These are phyloP conservation scores for Ramaria sp. DNA, from an alignment of 768 basidiomycete species.

Conservation along the genomic window DNA sequence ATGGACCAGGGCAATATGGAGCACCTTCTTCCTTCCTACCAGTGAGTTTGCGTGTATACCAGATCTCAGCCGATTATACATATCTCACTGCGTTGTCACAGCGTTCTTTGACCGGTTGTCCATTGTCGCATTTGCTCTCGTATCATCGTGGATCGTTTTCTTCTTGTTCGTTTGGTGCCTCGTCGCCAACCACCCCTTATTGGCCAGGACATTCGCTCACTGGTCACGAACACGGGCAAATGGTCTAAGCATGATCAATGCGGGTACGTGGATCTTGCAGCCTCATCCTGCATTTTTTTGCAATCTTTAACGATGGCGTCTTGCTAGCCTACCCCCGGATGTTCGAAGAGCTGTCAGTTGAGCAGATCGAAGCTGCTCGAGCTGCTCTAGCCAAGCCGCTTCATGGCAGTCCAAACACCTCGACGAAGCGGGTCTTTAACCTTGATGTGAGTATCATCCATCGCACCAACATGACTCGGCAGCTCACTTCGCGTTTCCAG, in stretches of 20 bases:
- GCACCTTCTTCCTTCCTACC: constrained; percentile 11
- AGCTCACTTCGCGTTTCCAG: background rate
- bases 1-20: constrained; percentile 12
- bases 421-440: constrained; percentile 13
- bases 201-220: constrained; percentile 10
- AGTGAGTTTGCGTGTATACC: constrained; percentile 10
- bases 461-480: background rate
- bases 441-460: constrained; percentile 10
- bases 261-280: constrained; percentile 1
- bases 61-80: background rate
- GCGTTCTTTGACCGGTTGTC: constrained; percentile 13
- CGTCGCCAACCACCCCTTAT: constrained; percentile 10
- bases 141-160: constrained; percentile 13
- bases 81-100: background rate
- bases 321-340: constrained; percentile 13
- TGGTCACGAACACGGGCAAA: constrained; percentile 9
- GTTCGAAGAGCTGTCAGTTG: constrained; percentile 12
- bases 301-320: background rate
- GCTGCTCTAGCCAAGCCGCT: constrained; percentile 10
- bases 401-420: constrained; percentile 7
- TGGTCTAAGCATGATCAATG: constrained; percentile 14
- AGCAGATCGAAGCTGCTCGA: constrained; percentile 12
- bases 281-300: no score
- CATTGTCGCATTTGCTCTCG: constrained; percentile 13
- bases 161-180: constrained; percentile 13